Conservation (phyloP, 2,329 filamentous ascomycete genomes). For the Coniella vitis region DNA sequence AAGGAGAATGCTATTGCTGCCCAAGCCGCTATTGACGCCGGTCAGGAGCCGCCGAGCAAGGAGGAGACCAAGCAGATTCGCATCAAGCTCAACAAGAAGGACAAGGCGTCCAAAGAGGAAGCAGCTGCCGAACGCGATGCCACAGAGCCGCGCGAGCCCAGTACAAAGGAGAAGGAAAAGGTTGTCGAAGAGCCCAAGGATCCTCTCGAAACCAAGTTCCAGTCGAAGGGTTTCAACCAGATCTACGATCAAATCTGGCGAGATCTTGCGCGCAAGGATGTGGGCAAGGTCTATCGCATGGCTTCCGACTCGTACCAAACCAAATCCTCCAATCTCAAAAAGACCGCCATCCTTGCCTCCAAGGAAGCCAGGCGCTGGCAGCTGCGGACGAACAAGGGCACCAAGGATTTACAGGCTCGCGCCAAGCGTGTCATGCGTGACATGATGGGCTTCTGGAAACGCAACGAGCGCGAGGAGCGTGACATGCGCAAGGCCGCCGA, state of each 20-base stretch:
- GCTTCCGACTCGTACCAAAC: constrained; percentile 79
- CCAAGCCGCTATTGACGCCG: constrained; percentile 74
- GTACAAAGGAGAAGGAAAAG: constrained; percentile 40
- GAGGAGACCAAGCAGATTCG: constrained; percentile 55
- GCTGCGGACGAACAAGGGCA: constrained; percentile 94
- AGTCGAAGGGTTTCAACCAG: constrained; percentile 90
- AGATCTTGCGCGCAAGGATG: constrained; percentile 87
- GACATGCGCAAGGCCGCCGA: constrained; percentile 91
- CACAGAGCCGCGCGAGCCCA: constrained; percentile 32
- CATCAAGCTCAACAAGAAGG: constrained; percentile 54
- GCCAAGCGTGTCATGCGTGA: constrained; percentile 98
- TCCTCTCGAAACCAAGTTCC: constrained; percentile 57
- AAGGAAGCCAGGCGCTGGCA: constrained; percentile 98
- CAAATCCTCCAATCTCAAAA: constrained; percentile 92
- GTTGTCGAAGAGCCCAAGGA: constrained; percentile 41
- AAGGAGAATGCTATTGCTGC: constrained; percentile 80
- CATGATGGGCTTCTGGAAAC: constrained; percentile 99
- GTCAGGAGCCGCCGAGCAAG: constrained; percentile 59
- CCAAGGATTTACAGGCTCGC: constrained; percentile 92
- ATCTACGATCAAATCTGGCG: constrained; percentile 98
- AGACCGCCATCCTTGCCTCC: constrained; percentile 91
- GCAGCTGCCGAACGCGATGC: constrained; percentile 29
- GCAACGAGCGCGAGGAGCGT: constrained; percentile 94
- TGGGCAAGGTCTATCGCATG: constrained; percentile 85
- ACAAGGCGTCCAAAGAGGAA: constrained; percentile 30